Evolutionary conservation across 2,329 filamentous ascomycete genomes (phyloP), one percentile per base, ranked within the genome.

Genomic region (Pseudovirgaria hyperparasitica): DNA sequence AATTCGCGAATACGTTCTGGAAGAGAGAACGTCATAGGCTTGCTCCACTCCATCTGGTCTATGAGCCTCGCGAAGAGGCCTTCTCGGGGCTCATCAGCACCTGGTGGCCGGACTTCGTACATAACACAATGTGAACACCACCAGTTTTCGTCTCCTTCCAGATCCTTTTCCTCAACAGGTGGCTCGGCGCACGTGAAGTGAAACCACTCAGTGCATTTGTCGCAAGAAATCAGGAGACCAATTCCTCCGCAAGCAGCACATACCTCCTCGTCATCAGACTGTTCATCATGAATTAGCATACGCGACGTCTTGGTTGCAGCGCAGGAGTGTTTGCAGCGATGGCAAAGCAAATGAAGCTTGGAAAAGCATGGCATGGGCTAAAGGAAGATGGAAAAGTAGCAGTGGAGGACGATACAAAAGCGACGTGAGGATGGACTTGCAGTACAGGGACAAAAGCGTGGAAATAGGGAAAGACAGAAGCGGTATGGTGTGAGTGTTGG

Each of bases 101-200:
- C 27, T 32, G 35, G 40, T 17, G 35, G 35, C 33, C 41, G 41
- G 13, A 41, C 32, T 15, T 33, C 36, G 37, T 48, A 53, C 25
- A 48, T 47, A 24, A 24, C 12, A n/a, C 16, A 14, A 12, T 15
- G n/a, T 12, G 13, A n/a, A n/a, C 13, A 4, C n/a, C 5, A 22
- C 20, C 20, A 22, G 20, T 6, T 22, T 22, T 12, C 5, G 20
- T 10, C n/a, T 10, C 20, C n/a, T 10, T 4, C 4, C 20, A 22
- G 20, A 86, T 37, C 71, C 67, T 74, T 66, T 16, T 48, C 41
- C 24, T 39, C 42, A 39, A 84, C 62, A 20, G 82, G 78, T 35
- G 87, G 85, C 52, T 92, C 79, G 39, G 90, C 72, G 52, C 90
- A 96, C 33, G 72, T 67, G 50, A 90, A 84, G 55, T 96, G 90